A percentile compares a stretch with the other conserved stretches of the same genome.
Evolutionary conservation across 1,284 basidiomycete genomes (phyloP).

Genomic region (Apiotrichum laibachii): DNA sequence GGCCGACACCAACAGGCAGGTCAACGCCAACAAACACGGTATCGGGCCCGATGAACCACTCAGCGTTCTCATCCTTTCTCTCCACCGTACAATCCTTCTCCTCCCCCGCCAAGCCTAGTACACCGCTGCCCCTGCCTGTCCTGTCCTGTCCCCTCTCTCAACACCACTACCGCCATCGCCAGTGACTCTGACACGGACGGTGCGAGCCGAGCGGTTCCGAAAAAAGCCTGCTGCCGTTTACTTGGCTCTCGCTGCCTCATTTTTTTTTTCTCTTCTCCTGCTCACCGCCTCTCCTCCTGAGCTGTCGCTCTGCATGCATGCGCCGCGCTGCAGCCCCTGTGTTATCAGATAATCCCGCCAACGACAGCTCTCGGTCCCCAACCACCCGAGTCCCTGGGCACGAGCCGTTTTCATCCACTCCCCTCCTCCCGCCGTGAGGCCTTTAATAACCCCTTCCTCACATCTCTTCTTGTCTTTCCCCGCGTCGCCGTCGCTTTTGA

Average conservation of each 20-base stretch:
- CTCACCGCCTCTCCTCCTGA: neutral
- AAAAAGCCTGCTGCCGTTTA: conserved; percentile 6
- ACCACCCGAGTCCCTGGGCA: neutral
- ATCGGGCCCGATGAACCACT: neutral
- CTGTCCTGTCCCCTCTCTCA: neutral
- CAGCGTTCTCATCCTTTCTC: neutral
- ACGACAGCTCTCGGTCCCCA: too few relatives aligned
- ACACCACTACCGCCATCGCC: neutral
- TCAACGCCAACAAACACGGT: neutral
- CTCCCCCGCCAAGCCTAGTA: neutral
- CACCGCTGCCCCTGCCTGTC: neutral
- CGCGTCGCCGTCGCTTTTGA: neutral
- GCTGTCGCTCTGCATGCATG: neutral
- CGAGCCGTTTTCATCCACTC: neutral
- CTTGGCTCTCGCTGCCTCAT: neutral
- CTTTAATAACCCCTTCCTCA: conserved; percentile 2
- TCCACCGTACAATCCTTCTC: neutral
- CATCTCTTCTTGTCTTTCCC: neutral
- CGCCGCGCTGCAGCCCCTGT: neutral
- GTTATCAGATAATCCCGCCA: conserved; percentile 12
- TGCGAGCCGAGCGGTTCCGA: conserved; percentile 2
- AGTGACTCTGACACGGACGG: neutral
- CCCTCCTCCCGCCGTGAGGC: neutral
- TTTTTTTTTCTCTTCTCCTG: neutral
- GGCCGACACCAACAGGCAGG: neutral